These are phyloP conservation scores for Boletus vermiculosoides DNA, from an alignment of 768 basidiomycete genomes.

Conservation along the genomic window DNA sequence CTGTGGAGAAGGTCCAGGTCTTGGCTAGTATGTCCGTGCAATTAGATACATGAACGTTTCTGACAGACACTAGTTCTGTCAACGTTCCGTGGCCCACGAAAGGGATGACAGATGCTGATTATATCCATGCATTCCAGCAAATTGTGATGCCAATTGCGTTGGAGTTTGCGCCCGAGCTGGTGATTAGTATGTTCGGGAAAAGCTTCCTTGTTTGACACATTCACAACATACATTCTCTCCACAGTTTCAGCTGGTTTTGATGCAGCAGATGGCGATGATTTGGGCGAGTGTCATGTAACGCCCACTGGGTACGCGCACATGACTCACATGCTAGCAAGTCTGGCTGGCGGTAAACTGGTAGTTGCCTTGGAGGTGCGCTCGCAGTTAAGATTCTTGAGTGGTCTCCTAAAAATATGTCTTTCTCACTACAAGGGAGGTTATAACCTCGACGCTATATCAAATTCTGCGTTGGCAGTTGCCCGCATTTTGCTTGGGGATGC, in stretches of 20 bases:
- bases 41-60: slow-evolving; percentile 8
- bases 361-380: slow-evolving; percentile 84
- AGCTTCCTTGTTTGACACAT: neutral
- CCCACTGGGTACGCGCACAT: slow-evolving; percentile 96
- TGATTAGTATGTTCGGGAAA: slow-evolving; percentile 70
- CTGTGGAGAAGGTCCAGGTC: slow-evolving; percentile 78
- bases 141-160: slow-evolving; percentile 96
- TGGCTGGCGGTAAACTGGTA: slow-evolving; percentile 86
- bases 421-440: slow-evolving; percentile 77
- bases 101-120: slow-evolving; percentile 94
- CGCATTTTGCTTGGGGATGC: slow-evolving; percentile 86
- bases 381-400: slow-evolving; percentile 5
- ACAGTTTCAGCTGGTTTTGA: slow-evolving; percentile 98
- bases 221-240: slow-evolving; percentile 1
- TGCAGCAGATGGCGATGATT: slow-evolving; percentile 87
- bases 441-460: slow-evolving; percentile 84
- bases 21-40: slow-evolving; percentile 69
- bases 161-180: slow-evolving; percentile 94
- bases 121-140: slow-evolving; percentile 93
- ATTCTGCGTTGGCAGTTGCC: slow-evolving; percentile 84
- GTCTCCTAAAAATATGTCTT: slow-evolving; percentile 1
- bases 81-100: slow-evolving; percentile 92
- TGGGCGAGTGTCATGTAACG: slow-evolving; percentile 89
- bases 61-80: slow-evolving; percentile 62
- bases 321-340: slow-evolving; percentile 92